These are phyloP conservation scores for Isochrysis galbana DNA, from an alignment of 78 protist genomes.

Conservation along the genomic window DNA sequence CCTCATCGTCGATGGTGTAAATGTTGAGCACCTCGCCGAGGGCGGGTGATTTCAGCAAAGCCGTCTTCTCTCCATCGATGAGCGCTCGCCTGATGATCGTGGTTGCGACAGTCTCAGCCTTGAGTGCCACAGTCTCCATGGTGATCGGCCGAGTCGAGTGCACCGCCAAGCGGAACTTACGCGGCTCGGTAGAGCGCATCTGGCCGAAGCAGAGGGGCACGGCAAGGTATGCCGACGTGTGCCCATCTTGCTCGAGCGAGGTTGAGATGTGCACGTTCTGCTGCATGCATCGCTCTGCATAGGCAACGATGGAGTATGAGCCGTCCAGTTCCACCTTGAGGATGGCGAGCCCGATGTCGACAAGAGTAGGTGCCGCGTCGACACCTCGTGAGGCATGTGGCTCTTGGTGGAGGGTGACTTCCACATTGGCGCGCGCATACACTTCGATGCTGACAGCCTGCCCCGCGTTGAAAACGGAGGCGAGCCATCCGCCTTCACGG, in stretches of 20 bases:
- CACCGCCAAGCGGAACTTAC: neutral
- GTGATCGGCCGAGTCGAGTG: neutral
- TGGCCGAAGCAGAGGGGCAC: neutral
- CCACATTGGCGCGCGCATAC: neutral
- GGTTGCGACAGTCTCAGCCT: neutral
- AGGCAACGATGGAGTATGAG: neutral
- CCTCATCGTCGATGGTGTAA: neutral
- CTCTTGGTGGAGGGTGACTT: neutral
- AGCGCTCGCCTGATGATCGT: too few species aligned
- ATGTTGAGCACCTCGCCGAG: neutral
- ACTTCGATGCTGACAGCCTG: neutral
- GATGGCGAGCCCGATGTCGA: neutral
- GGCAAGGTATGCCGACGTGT: neutral
- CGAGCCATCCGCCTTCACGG: conserved; percentile 9
- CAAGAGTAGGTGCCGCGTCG: neutral
- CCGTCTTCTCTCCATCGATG: neutral
- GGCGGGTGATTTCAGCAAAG: neutral
- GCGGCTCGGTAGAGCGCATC: neutral
- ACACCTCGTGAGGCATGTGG: neutral
- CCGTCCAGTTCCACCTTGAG: neutral
- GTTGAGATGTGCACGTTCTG: neutral
- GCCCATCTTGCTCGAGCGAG: neutral
- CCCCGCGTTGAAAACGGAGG: neutral
- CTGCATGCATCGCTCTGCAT: neutral
- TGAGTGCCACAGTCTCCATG: neutral